Evolutionary conservation across 1,139 yeast genomes (phyloP).

Genomic region (Saccharomyces hybrid): DNA sequence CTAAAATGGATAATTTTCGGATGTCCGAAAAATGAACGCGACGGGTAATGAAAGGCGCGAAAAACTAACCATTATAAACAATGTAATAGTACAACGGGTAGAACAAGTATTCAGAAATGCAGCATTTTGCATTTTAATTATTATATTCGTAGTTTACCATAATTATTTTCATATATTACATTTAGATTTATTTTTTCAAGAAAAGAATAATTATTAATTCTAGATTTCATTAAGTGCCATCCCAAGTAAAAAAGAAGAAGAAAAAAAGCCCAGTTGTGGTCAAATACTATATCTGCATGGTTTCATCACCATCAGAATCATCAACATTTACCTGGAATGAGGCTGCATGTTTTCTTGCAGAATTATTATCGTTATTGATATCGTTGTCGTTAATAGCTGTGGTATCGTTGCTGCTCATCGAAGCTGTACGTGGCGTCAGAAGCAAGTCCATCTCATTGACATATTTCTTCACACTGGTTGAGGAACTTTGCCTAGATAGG

Average conservation of each 20-base stretch:
- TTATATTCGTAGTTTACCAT: neutral
- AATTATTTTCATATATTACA: neutral
- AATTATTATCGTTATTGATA: neutral
- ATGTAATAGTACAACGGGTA: too few relatives aligned
- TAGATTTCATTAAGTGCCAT: neutral
- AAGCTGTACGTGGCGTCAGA: neutral
- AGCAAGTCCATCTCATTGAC: constrained; percentile 3
- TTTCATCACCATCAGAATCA: constrained; percentile 1
- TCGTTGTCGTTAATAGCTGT: neutral
- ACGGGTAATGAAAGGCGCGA: neutral
- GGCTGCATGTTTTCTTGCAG: constrained; percentile 1
- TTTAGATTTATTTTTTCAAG: neutral
- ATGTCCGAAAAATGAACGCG: neutral
- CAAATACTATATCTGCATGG: neutral
- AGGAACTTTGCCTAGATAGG: constrained; percentile 22
- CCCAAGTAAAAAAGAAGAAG: neutral
- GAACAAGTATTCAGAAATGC: neutral
- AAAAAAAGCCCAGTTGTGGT: neutral
- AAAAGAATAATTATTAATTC: neutral
- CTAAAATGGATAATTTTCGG: neutral
- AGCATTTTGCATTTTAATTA: neutral
- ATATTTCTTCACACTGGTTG: constrained; percentile 8
- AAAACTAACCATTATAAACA: neutral
- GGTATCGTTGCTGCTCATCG: neutral
- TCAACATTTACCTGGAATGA: constrained; percentile 4